Percentiles rank a stretch among this genome's conserved stretches.
Conservation (phyloP, 768 basidiomycete species). For the Paxillus ammoniavirescens region DNA sequence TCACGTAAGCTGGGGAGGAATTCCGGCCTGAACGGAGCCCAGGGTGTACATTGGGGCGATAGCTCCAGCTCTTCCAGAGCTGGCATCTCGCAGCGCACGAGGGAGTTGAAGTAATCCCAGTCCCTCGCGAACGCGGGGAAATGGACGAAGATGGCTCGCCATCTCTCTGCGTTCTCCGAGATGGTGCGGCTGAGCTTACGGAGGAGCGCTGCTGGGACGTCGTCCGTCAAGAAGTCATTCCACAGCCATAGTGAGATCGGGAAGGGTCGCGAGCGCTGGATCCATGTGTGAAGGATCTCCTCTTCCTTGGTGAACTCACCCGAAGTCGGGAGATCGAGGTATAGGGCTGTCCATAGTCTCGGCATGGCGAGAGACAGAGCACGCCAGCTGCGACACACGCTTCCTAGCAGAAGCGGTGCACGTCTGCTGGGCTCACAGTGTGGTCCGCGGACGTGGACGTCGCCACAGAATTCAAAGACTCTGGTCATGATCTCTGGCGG, state of each 20-base stretch:
- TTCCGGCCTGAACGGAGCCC: constrained; percentile 30
- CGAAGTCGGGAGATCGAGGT: constrained; percentile 27
- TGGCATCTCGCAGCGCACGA: constrained; percentile 24
- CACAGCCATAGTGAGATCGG: constrained; percentile 28
- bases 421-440: constrained; percentile 30
- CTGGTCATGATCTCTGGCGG: constrained; percentile 33
- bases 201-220: constrained; percentile 26
- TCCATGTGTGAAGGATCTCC: constrained; percentile 24
- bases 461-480: constrained; percentile 32
- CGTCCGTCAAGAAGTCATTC: constrained; percentile 33
- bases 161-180: constrained; percentile 24
- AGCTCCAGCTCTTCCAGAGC: constrained; percentile 32
- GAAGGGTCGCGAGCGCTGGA: constrained; percentile 26
- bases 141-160: constrained; percentile 32
- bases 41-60: constrained; percentile 31
- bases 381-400: constrained; percentile 30
- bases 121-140: constrained; percentile 28
- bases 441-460: constrained; percentile 24
- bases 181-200: constrained; percentile 18
- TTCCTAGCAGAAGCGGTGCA: constrained; percentile 28
- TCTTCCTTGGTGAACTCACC: constrained; percentile 23
- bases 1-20: constrained; percentile 22
- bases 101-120: constrained; percentile 25
- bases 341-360: constrained; percentile 31
- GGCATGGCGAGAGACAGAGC: constrained; percentile 27